Evolutionary conservation across 768 basidiomycete genomes (phyloP), one percentile per base, ranked within the genome.

Genomic region (Kwoniella dejecticola): DNA sequence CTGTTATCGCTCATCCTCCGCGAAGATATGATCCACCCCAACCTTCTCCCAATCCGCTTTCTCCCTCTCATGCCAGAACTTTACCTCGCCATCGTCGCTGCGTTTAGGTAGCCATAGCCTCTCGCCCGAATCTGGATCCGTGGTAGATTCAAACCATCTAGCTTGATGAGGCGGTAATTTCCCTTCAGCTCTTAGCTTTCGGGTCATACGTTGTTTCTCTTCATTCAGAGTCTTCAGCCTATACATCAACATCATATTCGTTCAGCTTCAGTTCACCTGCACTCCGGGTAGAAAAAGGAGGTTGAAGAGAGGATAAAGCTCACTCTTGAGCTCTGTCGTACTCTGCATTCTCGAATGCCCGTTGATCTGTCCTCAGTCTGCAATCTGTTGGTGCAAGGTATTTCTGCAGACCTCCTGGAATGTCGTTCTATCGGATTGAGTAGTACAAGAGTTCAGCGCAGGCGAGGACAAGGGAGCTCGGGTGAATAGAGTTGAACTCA

Each of bases 281-380:
- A n/a, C 10, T 42, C 7, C 17, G 19, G 48, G 3, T 4, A 30
- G 19, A 31, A 29, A 90, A n/a, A n/a, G n/a, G n/a, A n/a, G n/a
- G n/a, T n/a, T n/a, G n/a, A n/a, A n/a, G n/a, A n/a, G n/a, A n/a
- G n/a, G n/a, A 36, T 36, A 36, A 7, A 15, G 15, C 70, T 80
- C 81, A 40, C 82, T 81, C 82, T 91, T 97, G 72, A 89, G 81
- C 59, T 82, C 85, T 76, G 90, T 96, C 60, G 89, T 91, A 47
- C 85, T 82, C 70, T 89, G 91, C 94, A 67, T 87, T 74, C 82
- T 98, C 94, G 77, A 98, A 97, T 24, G 94, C 92, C 26, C 94
- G 84, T 76, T 96, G 93, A 75, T 98, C 94, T 0, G 92, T 92
- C 0, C 94, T 85, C 26, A 96, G 79, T 3, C 95, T 85, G 74